Base-by-base conservation (phyloP, 768 basidiomycete genomes). In the Russula olivacea region DNA sequence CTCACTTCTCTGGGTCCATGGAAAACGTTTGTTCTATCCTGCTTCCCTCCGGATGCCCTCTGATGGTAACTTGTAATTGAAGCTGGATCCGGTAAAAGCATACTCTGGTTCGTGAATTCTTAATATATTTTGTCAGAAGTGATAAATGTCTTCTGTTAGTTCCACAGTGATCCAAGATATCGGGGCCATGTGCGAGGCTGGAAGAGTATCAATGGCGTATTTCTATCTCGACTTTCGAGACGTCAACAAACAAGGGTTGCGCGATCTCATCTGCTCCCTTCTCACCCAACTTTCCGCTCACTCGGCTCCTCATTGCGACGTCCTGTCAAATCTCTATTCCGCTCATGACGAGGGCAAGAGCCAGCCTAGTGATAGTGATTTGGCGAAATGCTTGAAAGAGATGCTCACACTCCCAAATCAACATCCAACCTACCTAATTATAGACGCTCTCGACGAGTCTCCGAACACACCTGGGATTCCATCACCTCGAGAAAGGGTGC, bases 371-470 rank as follows among this genome's bases (percentile, higher is more conserved):
- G 41, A 38, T n/a, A 15, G 15, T 25, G 36, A 10, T 5, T 50
- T 59, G 28, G 30, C 9, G 2, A 10, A 28, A 36, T 60, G 50
- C 34, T 12, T 60, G 38, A 48, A 23, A 23, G 21, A 48, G 12
- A 48, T 48, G 47, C 11, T 48, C 21, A 23, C 21, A 48, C 47
- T 41, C 25, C 23, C 59, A 4, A 17, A 14, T 49, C 19, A 21
- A 23, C 9, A 3, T 28, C 47, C 36, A 8, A 40, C 36, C 17
- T 58, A 58, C 36, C 23, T 58, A 12, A 40, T 52, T 14, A 12
- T 54, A 0, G 59, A 61, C 15, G 59, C 40, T 3, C 40, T 61
- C 5, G 59, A 61, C 17, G 59, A 61, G n/a, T 32, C 25, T 15
- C 4, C 47, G 11, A 23, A 48, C 47, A 23, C 11, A 0, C 12